Percentiles rank a stretch among this genome's conserved stretches.
Evolutionary conservation across 2,329 filamentous ascomycete genomes (phyloP).

Genomic region (Penicillium sp.): DNA sequence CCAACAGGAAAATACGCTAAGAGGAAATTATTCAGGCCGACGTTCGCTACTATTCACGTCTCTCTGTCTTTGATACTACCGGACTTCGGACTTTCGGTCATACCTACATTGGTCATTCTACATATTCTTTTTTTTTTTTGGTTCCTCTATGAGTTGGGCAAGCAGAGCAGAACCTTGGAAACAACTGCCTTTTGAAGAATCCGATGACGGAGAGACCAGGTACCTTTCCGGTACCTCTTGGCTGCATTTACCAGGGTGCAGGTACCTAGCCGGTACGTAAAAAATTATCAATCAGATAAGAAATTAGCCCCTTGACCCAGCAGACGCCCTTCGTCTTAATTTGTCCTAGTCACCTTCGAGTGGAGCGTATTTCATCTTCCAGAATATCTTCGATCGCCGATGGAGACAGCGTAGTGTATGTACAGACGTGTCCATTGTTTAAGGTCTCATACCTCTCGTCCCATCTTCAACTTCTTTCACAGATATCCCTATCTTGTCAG

Average conservation of each 20-base stretch:
- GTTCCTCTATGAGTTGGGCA: not conserved
- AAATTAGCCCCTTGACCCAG: not conserved
- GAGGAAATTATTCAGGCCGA: constrained; percentile 6
- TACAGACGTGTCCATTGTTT: too few relatives aligned
- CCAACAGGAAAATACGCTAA: constrained; percentile 4
- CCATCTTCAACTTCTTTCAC: too few relatives aligned
- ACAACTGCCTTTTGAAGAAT: not conserved
- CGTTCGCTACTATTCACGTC: not conserved
- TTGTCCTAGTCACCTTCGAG: constrained; percentile 5
- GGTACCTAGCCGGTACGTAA: constrained; percentile 2
- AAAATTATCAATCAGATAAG: constrained; percentile 11
- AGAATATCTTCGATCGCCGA: not conserved
- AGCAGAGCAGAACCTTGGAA: not conserved
- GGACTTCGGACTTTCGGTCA: not conserved
- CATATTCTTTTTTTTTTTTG: too few relatives aligned
- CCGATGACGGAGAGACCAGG: constrained; percentile 11
- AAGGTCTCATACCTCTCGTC: not conserved
- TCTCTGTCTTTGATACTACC: not conserved
- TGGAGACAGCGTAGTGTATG: not conserved
- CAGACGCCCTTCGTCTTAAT: constrained; percentile 4
- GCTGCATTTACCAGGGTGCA: not conserved
- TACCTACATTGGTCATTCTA: too few relatives aligned
- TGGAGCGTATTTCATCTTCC: constrained; percentile 2
- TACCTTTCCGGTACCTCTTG: not conserved
- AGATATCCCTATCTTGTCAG: not conserved